Base-by-base conservation (phyloP, 2,329 filamentous ascomycete genomes). In the Metarhizium rileyi region DNA sequence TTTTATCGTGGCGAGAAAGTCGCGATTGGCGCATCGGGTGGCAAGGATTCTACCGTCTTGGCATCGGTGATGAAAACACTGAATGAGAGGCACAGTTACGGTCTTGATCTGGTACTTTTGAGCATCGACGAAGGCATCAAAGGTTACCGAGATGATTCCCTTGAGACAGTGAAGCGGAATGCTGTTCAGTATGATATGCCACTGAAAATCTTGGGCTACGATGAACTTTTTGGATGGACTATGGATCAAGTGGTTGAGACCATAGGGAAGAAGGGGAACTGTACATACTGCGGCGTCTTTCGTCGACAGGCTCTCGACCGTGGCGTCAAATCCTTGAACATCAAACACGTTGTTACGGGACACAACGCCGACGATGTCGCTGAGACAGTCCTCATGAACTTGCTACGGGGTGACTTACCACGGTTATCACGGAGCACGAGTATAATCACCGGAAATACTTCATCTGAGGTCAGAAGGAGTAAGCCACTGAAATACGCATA, bases 221-320 rank as follows among this genome's bases (percentile, higher is more conserved):
- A 84, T 48, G 87, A 96, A 61, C 74, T 98, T 9, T 98, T 98
- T 65, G 93, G 91, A 8, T 98, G 93, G 93, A 96, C 90, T 1
- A 98, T 98, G 93, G 93, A 98, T 62, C 89, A 97, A 63, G 93
- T 98, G 9, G 94, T 98, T 4, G 87, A 90, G 60, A 88, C 91
- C 44, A 87, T 98, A 46, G 93, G 93, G 14, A 97, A 96, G 72
- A 97, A 96, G 67, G 90, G 91, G 27, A 98, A 98, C 68, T 98
- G 93, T 76, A 98, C 94, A 27, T 98, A 98, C 63, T 98, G 93
- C 62, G 93, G 93, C 14, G 93, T 98, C 18, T 98, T 98, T 64
- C 78, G 93, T 48, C 79, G 94, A 51, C 93, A 98, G 70, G 93
- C 93, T 2, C 75, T 98, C 30, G 93, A 98, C 65, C 82, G 93